Conservation (phyloP, 2,329 filamentous ascomycete genomes). For the Colletotrichum somersetense region DNA sequence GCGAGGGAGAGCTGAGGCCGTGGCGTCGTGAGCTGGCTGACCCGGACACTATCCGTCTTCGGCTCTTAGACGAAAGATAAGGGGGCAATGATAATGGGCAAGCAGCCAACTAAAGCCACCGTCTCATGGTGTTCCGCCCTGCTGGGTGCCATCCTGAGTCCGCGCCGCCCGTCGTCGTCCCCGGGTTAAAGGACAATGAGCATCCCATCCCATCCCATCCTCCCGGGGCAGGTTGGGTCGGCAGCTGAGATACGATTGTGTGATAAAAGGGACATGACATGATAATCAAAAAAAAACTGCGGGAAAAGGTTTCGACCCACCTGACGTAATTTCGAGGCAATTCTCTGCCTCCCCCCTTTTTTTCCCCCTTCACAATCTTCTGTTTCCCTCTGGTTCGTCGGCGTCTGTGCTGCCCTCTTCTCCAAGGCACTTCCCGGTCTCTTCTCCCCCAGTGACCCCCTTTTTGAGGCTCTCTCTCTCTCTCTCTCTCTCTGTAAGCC, state of each 20-base stretch:
- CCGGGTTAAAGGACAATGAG: background rate
- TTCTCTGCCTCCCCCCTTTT: constrained; percentile 18
- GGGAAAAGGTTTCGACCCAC: constrained; percentile 29
- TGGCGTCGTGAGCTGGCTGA: constrained; percentile 15
- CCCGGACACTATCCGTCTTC: constrained; percentile 9
- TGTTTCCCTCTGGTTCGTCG: no score
- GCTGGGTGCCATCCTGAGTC: background rate
- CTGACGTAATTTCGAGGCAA: constrained; percentile 38
- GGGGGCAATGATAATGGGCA: background rate
- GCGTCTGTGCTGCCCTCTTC: background rate
- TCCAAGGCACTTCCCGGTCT: background rate
- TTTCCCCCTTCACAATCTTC: no score
- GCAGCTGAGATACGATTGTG: no score
- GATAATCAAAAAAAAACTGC: background rate
- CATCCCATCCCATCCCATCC: no score
- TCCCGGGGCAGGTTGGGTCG: no score
- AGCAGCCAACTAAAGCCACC: constrained; percentile 15
- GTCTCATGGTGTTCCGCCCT: constrained; percentile 20
- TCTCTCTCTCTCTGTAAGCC: background rate
- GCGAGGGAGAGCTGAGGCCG: background rate
- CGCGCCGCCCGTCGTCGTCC: constrained; percentile 10
- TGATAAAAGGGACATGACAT: no score
- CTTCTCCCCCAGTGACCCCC: no score
- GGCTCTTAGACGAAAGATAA: background rate
- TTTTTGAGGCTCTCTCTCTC: constrained; percentile 4